These are phyloP conservation scores for Thymus quinquecostatus DNA, from an alignment of 257 asterid genomes.

Conservation along the genomic window DNA sequence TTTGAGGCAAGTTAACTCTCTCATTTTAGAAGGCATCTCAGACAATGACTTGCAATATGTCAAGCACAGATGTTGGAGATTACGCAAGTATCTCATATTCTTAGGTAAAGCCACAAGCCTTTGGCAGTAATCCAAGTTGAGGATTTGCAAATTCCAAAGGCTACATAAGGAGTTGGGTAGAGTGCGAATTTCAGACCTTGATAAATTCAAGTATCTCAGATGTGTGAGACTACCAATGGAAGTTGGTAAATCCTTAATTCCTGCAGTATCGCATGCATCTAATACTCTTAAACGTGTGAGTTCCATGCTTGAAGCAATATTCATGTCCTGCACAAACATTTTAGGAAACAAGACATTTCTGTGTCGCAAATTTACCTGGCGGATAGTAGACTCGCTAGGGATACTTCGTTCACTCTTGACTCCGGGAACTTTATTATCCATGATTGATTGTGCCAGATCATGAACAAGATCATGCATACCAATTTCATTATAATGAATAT, in stretches of 20 bases:
- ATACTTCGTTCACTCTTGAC: background rate
- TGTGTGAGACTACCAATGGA: too few species aligned
- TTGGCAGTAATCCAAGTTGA: conserved; percentile 23
- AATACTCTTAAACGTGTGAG: background rate
- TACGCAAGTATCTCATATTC: conserved; percentile 25
- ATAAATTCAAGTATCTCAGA: too few species aligned
- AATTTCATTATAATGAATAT: background rate
- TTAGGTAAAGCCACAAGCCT: conserved; percentile 37
- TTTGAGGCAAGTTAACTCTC: conserved; percentile 33
- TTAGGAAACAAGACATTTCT: conserved; percentile 26
- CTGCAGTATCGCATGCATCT: too few species aligned
- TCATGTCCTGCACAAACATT: background rate
- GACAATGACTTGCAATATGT: background rate
- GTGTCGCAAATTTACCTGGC: background rate
- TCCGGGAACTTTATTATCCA: conserved; percentile 25
- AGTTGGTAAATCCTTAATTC: too few species aligned
- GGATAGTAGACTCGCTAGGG: background rate
- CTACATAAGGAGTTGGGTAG: conserved; percentile 34
- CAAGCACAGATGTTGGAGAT: conserved; percentile 33
- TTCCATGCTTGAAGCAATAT: background rate
- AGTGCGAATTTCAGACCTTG: background rate
- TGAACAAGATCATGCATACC: conserved; percentile 45
- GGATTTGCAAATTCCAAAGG: conserved; percentile 41
- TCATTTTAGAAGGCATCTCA: conserved; percentile 34
- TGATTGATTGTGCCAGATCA: conserved; percentile 44